phyloP scores from a whole-genome alignment of 352 stramenopile genomes.

The Peronosclerospora sorghi region DNA sequence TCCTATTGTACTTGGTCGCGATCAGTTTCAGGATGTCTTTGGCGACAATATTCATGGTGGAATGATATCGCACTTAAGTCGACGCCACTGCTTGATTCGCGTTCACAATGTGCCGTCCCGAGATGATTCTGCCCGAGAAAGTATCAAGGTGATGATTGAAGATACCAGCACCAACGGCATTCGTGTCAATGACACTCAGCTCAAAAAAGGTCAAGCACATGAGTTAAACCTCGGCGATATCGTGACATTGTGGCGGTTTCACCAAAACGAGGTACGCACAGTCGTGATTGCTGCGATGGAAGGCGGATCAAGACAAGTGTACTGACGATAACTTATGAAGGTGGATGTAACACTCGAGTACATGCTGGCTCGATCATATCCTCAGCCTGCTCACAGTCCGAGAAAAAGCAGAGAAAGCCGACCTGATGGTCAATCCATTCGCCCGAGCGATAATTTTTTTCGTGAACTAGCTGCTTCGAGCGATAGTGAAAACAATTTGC shows the following conservation, averaged over 20 bases:
- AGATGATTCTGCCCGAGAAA: conserved; percentile 15
- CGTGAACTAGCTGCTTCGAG: conserved; percentile 13
- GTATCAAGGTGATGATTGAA: conserved; percentile 41
- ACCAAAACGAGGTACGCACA: conserved; percentile 27
- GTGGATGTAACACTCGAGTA: conserved; percentile 36
- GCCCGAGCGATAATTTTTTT: conserved; percentile 20
- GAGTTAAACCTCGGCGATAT: conserved; percentile 46
- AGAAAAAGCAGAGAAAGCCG: conserved; percentile 16
- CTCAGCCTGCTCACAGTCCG: conserved; percentile 1
- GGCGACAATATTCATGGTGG: conserved; percentile 47
- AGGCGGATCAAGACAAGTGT: neutral
- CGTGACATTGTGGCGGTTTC: conserved; percentile 46
- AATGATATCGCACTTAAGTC: conserved; percentile 45
- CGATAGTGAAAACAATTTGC: conserved; percentile 8
- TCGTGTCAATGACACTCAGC: conserved; percentile 37
- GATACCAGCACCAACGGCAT: conserved; percentile 69
- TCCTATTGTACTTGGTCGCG: conserved; percentile 28
- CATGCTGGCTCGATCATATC: conserved; percentile 18
- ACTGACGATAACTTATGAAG: conserved; percentile 10
- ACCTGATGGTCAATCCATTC: conserved; percentile 23
- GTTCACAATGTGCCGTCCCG: conserved; percentile 22
- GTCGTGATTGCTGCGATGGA: no score
- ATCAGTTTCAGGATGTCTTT: conserved; percentile 59
- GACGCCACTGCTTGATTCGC: conserved; percentile 54
- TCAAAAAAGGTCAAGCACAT: conserved; percentile 32